Conservation (phyloP, 306 rosid species). For the Neltuma alba region DNA sequence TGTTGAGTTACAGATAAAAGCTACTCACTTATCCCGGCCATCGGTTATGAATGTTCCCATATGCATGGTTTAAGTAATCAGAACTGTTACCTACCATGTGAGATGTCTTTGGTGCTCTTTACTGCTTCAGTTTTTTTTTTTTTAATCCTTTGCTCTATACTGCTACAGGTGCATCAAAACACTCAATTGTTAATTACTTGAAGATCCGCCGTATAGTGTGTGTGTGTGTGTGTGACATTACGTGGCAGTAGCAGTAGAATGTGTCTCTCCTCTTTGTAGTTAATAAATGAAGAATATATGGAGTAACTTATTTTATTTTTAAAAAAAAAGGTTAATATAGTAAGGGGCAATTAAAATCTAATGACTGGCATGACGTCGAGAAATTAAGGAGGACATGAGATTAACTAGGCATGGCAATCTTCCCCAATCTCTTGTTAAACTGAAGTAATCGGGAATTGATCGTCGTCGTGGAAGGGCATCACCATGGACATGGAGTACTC, state of each 20-base stretch:
- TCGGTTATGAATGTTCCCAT: not conserved
- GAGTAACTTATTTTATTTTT: not conserved
- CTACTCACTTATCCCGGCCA: not conserved
- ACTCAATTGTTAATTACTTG: not conserved
- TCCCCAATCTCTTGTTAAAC: not conserved
- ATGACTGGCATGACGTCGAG: not conserved
- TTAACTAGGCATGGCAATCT: not conserved
- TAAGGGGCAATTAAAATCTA: not conserved
- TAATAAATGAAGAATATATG: not conserved
- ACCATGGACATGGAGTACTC: slow-evolving; percentile 8
- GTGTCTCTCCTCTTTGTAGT: not conserved
- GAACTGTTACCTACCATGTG: not conserved
- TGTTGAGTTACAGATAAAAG: not conserved
- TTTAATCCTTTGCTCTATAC: no score
- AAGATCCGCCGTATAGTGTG: not conserved
- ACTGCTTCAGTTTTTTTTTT: not conserved
- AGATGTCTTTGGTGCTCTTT: not conserved
- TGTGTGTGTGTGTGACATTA: no score
- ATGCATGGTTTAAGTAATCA: not conserved
- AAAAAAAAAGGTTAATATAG: not conserved
- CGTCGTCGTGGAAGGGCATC: not conserved
- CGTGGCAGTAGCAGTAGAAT: not conserved
- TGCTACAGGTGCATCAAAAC: not conserved
- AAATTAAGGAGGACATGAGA: not conserved
- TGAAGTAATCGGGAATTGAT: not conserved